Evolutionary conservation across 2,329 filamentous ascomycete species (phyloP), one percentile per base, ranked within the genome.

Genomic region (Fusarium kyushuense): DNA sequence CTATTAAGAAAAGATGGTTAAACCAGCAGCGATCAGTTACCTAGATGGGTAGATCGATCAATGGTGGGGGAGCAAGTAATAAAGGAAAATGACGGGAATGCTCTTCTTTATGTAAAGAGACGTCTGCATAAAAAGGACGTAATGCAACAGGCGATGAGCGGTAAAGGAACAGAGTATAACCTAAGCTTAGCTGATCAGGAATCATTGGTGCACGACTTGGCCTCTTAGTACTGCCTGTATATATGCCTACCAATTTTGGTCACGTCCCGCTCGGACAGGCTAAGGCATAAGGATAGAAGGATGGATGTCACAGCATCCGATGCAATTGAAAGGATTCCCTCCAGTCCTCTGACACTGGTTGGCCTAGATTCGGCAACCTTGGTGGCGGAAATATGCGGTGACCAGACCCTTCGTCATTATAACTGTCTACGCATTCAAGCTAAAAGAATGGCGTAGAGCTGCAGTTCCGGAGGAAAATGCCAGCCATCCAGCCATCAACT

Each of bases 391-490:
- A 30, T 13, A 53, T 62, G 45, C 60, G 54, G 56, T 58, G 55
- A 47, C 42, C 43, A 32, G 38, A 32, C 36, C 25, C 19, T 35
- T 43, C 54, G 45, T 72, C 67, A 69, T 46, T 61, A 38, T 21
- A 57, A 47, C 58, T 51, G 48, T 51, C 62, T 66, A 23, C 33
- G 32, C 30, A 49, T 41, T 5, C 21, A 45, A 49, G 42, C 32
- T 51, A 59, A 35, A 61, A 23, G 32, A n/a, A 70, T 73, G 69
- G 71, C 71, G 71, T 73, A 55, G 69, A 63, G 67, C 54, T 67
- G 67, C 69, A 73, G 63, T 42, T 27, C 32, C 17, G 46, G 32
- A 41, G 33, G 38, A 49, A 33, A 54, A 43, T 21, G 23, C 54
- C 64, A 69, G 49, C 65, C 65, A 60, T 56, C 54, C 67, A 63